Base-by-base conservation (phyloP, 441 rosid species). In the Pelargonium cotyledonis region DNA sequence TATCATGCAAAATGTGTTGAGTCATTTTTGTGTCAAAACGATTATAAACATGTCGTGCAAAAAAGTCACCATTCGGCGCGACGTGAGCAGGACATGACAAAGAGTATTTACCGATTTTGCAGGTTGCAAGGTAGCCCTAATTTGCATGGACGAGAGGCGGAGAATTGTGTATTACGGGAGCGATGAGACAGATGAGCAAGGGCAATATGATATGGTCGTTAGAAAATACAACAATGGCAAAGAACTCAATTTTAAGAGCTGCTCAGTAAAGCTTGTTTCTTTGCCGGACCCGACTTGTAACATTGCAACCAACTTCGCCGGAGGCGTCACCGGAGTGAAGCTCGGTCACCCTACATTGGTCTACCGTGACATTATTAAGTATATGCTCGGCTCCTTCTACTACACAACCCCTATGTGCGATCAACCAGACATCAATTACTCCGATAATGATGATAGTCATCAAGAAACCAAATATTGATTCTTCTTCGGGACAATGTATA, bases 351-450 rank as follows among this genome's bases (percentile, higher is more conserved):
- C 96, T 0, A 57, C 77, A 10, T 68, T 38, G 9, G 66, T 86
- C 9, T 90, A 82, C 31, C 79, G 83, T 31, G 85, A 88, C 68
- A 46, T 72, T 38, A 75, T 84, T n/a, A 78, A 79, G 68, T 89
- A 80, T 47, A 40, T 70, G 15, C 70, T 86, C 5, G 79, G 78
- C 0, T 85, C 88, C 5, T 82, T 92, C 68, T 92, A 78, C 73
- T 88, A 79, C 75, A 92, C 94, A 4, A 73, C 78, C 57, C 91
- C 90, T 0, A 85, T 86, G 90, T 92, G 95, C 70, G 87, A 85
- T 38, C 79, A 81, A 29, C 94, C 95, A 19, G 83, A 81, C 26
- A 63, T 68, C 12, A 21, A 70, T 38, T n/a, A 43, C 55, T 15
- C 51, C 14, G 6, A 44, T 18, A 14, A 68, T 11, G 23, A 43